Evolutionary conservation across 805 yeast genomes (phyloP).

Genomic region (Pichia membranifaciens): DNA sequence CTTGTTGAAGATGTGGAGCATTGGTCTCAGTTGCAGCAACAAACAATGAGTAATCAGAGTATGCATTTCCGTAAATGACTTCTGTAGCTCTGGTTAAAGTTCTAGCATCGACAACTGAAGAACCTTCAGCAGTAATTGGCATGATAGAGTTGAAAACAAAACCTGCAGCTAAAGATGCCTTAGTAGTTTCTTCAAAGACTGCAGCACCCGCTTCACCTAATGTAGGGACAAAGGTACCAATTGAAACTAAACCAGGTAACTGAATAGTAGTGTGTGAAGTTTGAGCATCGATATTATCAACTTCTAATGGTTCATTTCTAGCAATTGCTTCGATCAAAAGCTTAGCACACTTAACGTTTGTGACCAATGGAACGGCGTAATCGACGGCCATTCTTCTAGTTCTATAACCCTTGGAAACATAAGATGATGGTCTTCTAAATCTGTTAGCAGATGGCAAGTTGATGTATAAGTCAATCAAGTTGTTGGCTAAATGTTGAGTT

Average conservation of each 20-base stretch:
- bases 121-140: slow-evolving; percentile 63
- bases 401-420: slow-evolving; percentile 94
- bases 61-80: slow-evolving; percentile 49
- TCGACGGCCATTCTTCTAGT: slow-evolving; percentile 99
- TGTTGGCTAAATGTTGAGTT: slow-evolving; percentile 93
- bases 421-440: slow-evolving; percentile 97
- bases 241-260: slow-evolving; percentile 82
- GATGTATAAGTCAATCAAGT: slow-evolving; percentile 91
- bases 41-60: slow-evolving; percentile 76
- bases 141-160: slow-evolving; percentile 79
- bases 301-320: slow-evolving; percentile 60
- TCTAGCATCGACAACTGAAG: slow-evolving; percentile 57
- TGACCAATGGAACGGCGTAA: slow-evolving; percentile 93
- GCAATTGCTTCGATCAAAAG: slow-evolving; percentile 90
- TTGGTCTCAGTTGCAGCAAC: slow-evolving; percentile 78
- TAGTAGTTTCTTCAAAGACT: slow-evolving; percentile 63
- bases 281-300: slow-evolving; percentile 78
- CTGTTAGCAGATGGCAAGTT: slow-evolving; percentile 95
- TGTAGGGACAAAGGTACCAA: slow-evolving; percentile 73
- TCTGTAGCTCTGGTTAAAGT: slow-evolving; percentile 62
- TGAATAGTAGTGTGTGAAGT: slow-evolving; percentile 78
- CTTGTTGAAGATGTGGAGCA: slow-evolving; percentile 52
- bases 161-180: slow-evolving; percentile 74
- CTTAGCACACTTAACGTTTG: slow-evolving; percentile 97
- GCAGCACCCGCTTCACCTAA: slow-evolving; percentile 43